A percentile compares a stretch with the other conserved stretches of the same genome.
Conservation (phyloP, 2,329 filamentous ascomycete species). For the Aspergillus versicolor region DNA sequence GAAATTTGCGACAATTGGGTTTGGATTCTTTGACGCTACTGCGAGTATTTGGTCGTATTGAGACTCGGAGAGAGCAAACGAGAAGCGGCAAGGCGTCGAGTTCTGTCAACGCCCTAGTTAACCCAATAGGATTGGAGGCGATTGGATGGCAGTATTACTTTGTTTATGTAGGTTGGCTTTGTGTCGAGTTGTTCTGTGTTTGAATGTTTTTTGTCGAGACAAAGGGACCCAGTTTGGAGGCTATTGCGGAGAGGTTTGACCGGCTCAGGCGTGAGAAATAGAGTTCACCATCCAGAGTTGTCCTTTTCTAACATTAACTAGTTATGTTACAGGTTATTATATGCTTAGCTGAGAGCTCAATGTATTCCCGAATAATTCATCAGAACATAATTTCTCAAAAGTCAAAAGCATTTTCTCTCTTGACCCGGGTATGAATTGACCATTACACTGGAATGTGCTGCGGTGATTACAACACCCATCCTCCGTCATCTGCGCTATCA, state of each 20-base stretch:
- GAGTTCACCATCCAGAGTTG: too few species aligned
- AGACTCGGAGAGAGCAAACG: neutral
- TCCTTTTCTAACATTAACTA: too few species aligned
- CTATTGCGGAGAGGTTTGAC: conserved; percentile 26
- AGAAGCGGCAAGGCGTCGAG: neutral
- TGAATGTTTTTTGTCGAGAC: neutral
- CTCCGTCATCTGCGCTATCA: too few species aligned
- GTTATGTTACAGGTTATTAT: too few species aligned
- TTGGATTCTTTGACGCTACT: neutral
- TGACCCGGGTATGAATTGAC: too few species aligned
- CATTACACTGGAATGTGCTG: too few species aligned
- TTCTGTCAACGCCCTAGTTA: neutral
- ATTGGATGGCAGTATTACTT: conserved; percentile 2
- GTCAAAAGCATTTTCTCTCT: too few species aligned
- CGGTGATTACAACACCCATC: too few species aligned
- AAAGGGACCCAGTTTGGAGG: neutral
- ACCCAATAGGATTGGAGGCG: neutral
- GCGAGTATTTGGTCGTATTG: conserved; percentile 3
- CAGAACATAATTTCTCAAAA: too few species aligned
- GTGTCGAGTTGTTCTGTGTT: neutral
- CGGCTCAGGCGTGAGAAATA: neutral
- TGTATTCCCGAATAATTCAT: too few species aligned
- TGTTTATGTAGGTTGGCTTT: neutral
- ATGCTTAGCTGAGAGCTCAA: too few species aligned
- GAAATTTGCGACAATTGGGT: too few species aligned